Base-by-base conservation (phyloP, 2,329 filamentous ascomycete species). In the Penicillium polonicum region DNA sequence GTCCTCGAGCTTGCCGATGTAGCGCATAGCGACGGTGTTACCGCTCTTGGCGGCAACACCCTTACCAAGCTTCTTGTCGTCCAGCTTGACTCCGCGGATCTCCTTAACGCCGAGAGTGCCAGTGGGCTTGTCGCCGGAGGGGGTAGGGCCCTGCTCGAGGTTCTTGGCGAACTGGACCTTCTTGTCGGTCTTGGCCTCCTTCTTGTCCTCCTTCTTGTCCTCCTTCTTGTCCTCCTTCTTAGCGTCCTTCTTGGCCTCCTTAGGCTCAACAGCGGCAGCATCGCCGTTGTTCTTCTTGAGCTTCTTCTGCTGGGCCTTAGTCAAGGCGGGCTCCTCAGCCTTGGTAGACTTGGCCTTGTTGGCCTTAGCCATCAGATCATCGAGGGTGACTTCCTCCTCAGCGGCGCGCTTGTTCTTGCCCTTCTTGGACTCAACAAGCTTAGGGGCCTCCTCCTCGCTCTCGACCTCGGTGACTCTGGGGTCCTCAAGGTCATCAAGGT, bases 151-250 rank as follows among this genome's bases (percentile, higher is more conserved):
- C 78, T 96, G 92, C 83, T 97, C 94, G 62, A 99, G 91, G 78
- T 97, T 92, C 85, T 97, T 97, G 73, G 94, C 93, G 76, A 99
- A 99, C 78, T 96, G 91, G 60, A 99, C 94, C 83, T 97, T 97
- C 86, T 97, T 97, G 77, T 90, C 89, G 57, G 82, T 80, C 82
- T 87, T 87, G 64, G 76, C 56, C 60, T 71, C 77, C 63, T 81
- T 83, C 46, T 52, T 66, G 10, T 51, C 82, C 59, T 85, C 80
- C 74, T 81, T 83, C 46, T 52, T 66, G 10, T 51, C 82, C 59
- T 85, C 80, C 74, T 87, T 86, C 83, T 97, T 97, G 86, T 96
- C 97, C 76, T 90, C 36, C 56, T 82, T 80, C 82, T 87, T 87
- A 63, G 75, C 55, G 55, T 71, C 77, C 63, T 81, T 83, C 52